These are phyloP conservation scores for Claviceps capensis DNA, from an alignment of 2,329 filamentous ascomycete species.

Conservation along the genomic window DNA sequence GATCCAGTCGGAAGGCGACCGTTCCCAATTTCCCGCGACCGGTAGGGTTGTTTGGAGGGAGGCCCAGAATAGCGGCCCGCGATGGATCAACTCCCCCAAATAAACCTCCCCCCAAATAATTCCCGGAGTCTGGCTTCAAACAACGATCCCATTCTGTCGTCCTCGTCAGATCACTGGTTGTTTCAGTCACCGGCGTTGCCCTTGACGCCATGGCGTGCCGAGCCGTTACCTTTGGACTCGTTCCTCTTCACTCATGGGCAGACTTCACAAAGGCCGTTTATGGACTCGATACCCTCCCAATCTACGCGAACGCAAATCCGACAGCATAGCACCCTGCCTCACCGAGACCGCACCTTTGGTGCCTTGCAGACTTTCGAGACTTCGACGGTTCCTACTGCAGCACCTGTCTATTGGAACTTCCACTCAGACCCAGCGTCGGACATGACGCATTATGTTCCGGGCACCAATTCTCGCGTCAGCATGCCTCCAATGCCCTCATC, in stretches of 20 bases:
- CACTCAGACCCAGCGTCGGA: neutral
- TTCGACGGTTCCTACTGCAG: neutral
- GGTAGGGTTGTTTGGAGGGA: neutral
- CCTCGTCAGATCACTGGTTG: constrained; percentile 14
- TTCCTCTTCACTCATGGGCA: constrained; percentile 1
- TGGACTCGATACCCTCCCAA: neutral
- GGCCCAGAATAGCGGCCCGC: neutral
- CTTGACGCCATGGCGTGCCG: constrained; percentile 13
- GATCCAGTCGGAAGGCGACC: neutral
- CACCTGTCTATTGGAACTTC: neutral
- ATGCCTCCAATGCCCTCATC: neutral
- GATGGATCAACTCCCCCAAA: constrained; percentile 13
- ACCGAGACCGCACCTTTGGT: constrained; percentile 2
- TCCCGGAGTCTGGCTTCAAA: constrained; percentile 11
- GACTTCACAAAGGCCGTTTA: neutral
- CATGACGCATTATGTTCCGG: neutral
- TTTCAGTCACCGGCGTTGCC: constrained; percentile 10
- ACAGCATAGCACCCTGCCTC: constrained; percentile 4
- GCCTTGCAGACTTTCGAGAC: neutral
- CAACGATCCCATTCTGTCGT: constrained; percentile 15
- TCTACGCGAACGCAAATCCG: neutral
- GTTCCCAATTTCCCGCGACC: neutral
- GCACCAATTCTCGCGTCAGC: neutral
- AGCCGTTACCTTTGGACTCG: constrained; percentile 2
- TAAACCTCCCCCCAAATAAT: constrained; percentile 14